Evolutionary conservation across 768 basidiomycete species (phyloP), one percentile per base, ranked within the genome.

Genomic region (Pholiota microspora): DNA sequence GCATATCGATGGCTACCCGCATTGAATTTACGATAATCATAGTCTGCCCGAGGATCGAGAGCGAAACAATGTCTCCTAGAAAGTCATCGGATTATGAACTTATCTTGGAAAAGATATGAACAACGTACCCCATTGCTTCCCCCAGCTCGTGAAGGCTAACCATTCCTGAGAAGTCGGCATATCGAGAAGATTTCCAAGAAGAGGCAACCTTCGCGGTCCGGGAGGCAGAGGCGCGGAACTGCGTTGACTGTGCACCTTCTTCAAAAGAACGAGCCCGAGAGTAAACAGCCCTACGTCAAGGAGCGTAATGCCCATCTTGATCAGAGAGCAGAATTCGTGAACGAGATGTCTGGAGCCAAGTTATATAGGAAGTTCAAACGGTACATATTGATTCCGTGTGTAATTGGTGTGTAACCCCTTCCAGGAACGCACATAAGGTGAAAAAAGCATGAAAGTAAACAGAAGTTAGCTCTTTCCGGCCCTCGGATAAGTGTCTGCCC

Each of bases 131-230:
- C 71, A 80, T 67, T 74, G 72, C 27, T 69, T 57, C 2, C 73
- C 77, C 79, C 79, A 80, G 24, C 72, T 65, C 2, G 72, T 42
- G 47, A 77, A 79, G 21, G 71, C 72, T 46, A 77, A 50, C 77
- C 78, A 81, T 32, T 75, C 75, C 45, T 75, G 76, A 16, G 53
- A 55, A 23, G 72, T 68, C 18, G 80, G 80, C 75, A 81, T 77
- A 51, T 80, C 78, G 2, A 78, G 65, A 5, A 81, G 63, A 52
- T 81, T 81, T 9, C 76, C 79, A 21, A 81, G 49, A 8, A 81
- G 44, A 5, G 79, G 79, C 32, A 73, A 62, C 18, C 67, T 69
- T 42, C 67, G 72, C 4, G 80, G 80, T 2, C 80, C 80, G 0
- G 80, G 80, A 24, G 80, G 80, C 28, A 75, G 63, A 45, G 67